A percentile compares a stretch with the other conserved stretches of the same genome.
Evolutionary conservation across 805 yeast genomes (phyloP).

Genomic region (Isabelozyma heimii): DNA sequence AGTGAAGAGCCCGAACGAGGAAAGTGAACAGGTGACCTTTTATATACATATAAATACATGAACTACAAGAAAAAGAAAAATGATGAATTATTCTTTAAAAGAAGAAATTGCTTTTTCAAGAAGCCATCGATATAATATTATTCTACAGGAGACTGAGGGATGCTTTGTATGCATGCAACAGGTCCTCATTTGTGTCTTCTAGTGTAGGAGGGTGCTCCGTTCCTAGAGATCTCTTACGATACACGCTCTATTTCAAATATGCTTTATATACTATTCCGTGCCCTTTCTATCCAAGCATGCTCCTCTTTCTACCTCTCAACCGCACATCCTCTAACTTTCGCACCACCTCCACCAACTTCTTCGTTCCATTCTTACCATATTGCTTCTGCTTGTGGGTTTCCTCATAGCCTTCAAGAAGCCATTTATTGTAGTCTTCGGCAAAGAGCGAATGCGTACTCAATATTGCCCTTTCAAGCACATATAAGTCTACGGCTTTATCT

Average conservation of each 20-base stretch:
- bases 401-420: conserved; percentile 73
- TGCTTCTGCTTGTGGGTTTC: conserved; percentile 29
- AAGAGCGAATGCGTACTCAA: conserved; percentile 83
- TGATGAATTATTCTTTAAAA: neutral
- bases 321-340: conserved; percentile 79
- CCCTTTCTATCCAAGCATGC: conserved; percentile 70
- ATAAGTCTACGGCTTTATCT: conserved; percentile 96
- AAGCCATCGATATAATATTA: no score
- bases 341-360: conserved; percentile 50
- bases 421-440: conserved; percentile 58
- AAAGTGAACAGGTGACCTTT: neutral
- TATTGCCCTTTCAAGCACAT: conserved; percentile 90
- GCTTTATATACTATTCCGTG: neutral
- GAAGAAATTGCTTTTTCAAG: no score
- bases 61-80: neutral
- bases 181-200: no score
- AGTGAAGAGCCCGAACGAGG: conserved; percentile 1
- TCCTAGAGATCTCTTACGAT: no score
- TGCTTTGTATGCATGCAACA: neutral
- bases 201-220: no score
- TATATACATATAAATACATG: no score
- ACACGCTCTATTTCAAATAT: no score
- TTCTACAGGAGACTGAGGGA: no score
- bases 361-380: conserved; percentile 29
- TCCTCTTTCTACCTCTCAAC: conserved; percentile 89